Evolutionary conservation across 1,139 yeast species (phyloP).

Genomic region (Nakaseomyces uthaithaninus): DNA sequence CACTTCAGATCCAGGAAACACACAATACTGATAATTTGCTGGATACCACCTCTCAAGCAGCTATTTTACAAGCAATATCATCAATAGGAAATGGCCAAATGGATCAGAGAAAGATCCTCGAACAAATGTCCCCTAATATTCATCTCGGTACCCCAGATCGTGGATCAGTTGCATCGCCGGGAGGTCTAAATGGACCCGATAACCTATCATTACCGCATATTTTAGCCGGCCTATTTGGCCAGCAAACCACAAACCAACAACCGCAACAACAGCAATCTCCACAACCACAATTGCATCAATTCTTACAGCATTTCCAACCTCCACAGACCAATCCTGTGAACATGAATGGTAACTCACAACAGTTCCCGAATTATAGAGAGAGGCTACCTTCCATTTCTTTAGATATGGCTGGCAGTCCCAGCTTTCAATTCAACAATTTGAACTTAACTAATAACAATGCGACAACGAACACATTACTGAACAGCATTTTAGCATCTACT

Average conservation of each 20-base stretch:
- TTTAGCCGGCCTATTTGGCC: slow-evolving; percentile 5
- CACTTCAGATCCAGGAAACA: slow-evolving; percentile 1
- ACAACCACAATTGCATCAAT: slow-evolving; percentile 10
- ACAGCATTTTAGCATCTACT: slow-evolving; percentile 17
- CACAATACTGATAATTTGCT: background rate
- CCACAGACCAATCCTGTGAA: slow-evolving; percentile 12
- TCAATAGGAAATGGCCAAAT: background rate
- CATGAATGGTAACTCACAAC: background rate
- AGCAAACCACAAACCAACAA: slow-evolving; percentile 10
- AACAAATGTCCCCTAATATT: slow-evolving; percentile 2
- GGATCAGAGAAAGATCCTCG: background rate
- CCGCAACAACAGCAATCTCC: slow-evolving; percentile 6
- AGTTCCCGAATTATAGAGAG: background rate
- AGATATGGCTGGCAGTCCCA: slow-evolving; percentile 22
- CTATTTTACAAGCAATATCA: slow-evolving; percentile 1
- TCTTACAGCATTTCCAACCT: slow-evolving; percentile 8
- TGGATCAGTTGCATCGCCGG: background rate
- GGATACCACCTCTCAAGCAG: background rate
- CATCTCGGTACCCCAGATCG: slow-evolving; percentile 1
- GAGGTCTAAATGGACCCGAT: slow-evolving; percentile 6
- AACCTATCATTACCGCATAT: background rate
- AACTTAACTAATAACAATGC: slow-evolving; percentile 9
- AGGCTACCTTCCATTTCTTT: slow-evolving; percentile 12
- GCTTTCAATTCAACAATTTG: slow-evolving; percentile 14
- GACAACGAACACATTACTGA: slow-evolving; percentile 16